Conservation (phyloP, 371 early-diverging fungal genomes). For the Amoeboaphelidium protococcarum region DNA sequence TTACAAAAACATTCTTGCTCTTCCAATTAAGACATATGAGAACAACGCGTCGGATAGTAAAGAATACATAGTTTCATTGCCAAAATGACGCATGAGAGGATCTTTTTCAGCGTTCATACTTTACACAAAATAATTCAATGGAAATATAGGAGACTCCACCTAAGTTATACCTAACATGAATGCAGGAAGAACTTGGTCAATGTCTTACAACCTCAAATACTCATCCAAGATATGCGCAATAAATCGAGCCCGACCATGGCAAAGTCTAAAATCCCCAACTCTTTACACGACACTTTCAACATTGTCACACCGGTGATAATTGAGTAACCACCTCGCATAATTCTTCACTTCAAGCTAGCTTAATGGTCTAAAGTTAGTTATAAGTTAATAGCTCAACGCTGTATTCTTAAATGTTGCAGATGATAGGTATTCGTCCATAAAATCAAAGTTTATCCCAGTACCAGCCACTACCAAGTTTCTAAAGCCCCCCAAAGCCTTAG, state of each 20-base stretch:
- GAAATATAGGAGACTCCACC: background rate
- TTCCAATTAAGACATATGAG: background rate
- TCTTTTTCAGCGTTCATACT: background rate
- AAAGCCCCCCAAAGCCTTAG: slow-evolving; percentile 7
- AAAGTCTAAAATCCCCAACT: background rate
- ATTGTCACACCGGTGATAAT: background rate
- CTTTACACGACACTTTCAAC: background rate
- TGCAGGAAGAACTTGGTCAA: background rate
- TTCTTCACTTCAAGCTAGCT: background rate
- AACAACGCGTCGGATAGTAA: background rate
- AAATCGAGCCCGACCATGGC: background rate
- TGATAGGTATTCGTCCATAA: slow-evolving; percentile 3
- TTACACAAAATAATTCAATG: background rate
- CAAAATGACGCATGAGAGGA: background rate
- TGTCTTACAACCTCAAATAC: background rate
- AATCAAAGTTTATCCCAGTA: slow-evolving; percentile 9
- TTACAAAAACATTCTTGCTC: background rate
- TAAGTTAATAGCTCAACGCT: background rate
- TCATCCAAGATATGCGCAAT: background rate
- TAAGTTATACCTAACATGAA: background rate
- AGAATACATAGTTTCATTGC: background rate
- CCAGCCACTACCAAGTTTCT: slow-evolving; percentile 8
- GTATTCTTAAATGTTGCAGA: slow-evolving; percentile 4
- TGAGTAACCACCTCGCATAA: background rate
- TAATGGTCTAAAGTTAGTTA: slow-evolving; percentile 5